Conservation (phyloP, 2,329 filamentous ascomycete species). For the Sarocladium strictum region DNA sequence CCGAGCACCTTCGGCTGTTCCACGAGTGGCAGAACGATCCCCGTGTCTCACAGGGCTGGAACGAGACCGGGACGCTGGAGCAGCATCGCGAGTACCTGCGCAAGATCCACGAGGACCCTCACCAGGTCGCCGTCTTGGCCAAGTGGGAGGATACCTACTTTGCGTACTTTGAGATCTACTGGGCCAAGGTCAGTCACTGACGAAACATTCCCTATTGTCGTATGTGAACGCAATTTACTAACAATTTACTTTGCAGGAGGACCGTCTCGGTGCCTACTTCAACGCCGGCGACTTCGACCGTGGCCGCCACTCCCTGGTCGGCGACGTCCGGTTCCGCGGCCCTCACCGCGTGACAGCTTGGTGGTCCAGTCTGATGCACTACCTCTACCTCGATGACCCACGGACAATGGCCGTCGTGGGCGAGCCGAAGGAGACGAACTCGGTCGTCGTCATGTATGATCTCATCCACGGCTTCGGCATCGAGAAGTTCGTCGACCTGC, state of each 20-base stretch:
- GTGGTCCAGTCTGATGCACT: conserved; percentile 59
- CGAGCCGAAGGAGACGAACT: conserved; percentile 68
- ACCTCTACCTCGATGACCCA: conserved; percentile 55
- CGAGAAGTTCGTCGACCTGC: conserved; percentile 66
- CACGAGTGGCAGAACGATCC: conserved; percentile 81
- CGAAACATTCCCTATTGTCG: background rate
- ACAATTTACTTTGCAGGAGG: conserved; percentile 41
- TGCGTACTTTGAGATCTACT: conserved; percentile 76
- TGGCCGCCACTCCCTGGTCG: conserved; percentile 52
- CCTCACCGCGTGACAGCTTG: conserved; percentile 55
- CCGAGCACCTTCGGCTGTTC: conserved; percentile 63
- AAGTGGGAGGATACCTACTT: conserved; percentile 66
- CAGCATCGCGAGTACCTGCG: conserved; percentile 68
- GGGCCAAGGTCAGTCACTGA: conserved; percentile 47
- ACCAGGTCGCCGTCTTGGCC: conserved; percentile 64
- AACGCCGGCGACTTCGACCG: conserved; percentile 50
- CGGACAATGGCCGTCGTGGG: conserved; percentile 53
- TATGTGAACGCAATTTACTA: background rate
- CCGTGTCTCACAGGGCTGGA: conserved; percentile 74
- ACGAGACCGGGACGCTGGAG: conserved; percentile 69
- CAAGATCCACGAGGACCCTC: conserved; percentile 63
- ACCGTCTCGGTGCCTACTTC: conserved; percentile 51
- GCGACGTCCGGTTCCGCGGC: conserved; percentile 53
- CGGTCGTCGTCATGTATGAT: conserved; percentile 67
- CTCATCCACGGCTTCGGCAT: conserved; percentile 67